Evolutionary conservation across 768 basidiomycete species (phyloP).

Genomic region (Lactarius hengduanensis): DNA sequence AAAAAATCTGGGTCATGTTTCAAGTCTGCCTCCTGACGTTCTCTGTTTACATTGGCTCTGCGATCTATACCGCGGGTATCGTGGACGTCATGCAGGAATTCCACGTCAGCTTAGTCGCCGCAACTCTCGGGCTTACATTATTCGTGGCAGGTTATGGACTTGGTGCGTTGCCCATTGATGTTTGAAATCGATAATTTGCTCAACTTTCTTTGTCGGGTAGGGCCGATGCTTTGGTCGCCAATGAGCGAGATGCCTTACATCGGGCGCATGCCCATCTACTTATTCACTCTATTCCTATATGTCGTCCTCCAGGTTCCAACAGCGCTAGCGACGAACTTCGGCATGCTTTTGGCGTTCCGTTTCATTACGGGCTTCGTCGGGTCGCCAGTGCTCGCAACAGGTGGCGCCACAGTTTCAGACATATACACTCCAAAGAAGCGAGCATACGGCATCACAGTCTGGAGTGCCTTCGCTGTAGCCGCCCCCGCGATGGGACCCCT

Average conservation of each 20-base stretch:
- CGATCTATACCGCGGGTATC: conserved; percentile 37
- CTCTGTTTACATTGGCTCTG: conserved; percentile 38
- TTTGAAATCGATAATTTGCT: not conserved
- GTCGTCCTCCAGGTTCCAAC: conserved; percentile 38
- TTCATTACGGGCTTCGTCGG: conserved; percentile 40
- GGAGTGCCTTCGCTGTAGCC: conserved; percentile 34
- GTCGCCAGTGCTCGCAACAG: conserved; percentile 38
- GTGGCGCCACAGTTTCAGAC: conserved; percentile 34
- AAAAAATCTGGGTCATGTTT: conserved; percentile 36
- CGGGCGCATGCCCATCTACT: conserved; percentile 39
- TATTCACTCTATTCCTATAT: conserved; percentile 35
- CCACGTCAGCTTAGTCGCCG: conserved; percentile 33
- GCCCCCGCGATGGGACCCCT: conserved; percentile 37
- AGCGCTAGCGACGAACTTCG: conserved; percentile 35
- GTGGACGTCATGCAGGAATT: conserved; percentile 32
- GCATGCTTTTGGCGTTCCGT: conserved; percentile 37
- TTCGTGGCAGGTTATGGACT: conserved; percentile 33
- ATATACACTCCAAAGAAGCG: conserved; percentile 32
- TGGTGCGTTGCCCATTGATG: conserved; percentile 16
- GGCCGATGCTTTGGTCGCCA: conserved; percentile 33
- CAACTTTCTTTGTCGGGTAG: conserved; percentile 27
- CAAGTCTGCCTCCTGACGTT: conserved; percentile 38
- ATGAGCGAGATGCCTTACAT: conserved; percentile 37
- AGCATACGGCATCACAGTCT: conserved; percentile 32
- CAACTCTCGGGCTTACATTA: conserved; percentile 35